Evolutionary conservation across 192 early-diverging fungal species (phyloP), one percentile per base, ranked within the genome.

Genomic region (Umbelopsis isabellina): DNA sequence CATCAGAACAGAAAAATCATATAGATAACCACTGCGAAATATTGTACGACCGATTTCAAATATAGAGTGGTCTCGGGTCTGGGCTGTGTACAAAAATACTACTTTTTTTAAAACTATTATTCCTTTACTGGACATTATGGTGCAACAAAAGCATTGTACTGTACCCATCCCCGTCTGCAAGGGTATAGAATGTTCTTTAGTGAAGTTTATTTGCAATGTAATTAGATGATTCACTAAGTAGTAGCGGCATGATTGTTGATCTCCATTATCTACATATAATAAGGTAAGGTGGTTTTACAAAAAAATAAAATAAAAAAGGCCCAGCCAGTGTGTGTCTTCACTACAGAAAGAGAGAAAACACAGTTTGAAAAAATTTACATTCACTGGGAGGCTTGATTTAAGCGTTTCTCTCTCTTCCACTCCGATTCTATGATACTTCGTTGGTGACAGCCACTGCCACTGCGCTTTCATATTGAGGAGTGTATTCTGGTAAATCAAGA

Each of bases 401-500:
- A 49, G 15, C 20, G 20, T 21, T 49, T 49, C 4, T 16, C 48
- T 49, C 5, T 49, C 18, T 49, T 16, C 48, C 20, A 20, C 18
- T 49, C 48, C 20, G 15, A 21, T 49, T 49, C 20, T 49, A 49
- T 49, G 48, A 49, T 4, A 16, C 12, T 49, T 49, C 48, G 20
- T 49, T 49, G 18, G 23, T 33, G 33, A 61, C 55, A 3, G 55
- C 27, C 1, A 61, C 53, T 58, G 35, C 30, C 1, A 58, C 55
- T n/a, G 55, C 27, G 55, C 55, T 61, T 50, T 74, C 72, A 15
- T 74, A 74, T 5, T 68, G 66, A 46, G 72, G 72, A 23, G 72
- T 74, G 21, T 79, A 79, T 51, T 79, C 77, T 12, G 77, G 77
- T n/a, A 79, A 50, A 68, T 75, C 77, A 4, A 79, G 66, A 55